phyloP scores from a whole-genome alignment of 1,139 yeast species.

The Geotrichum europaeum region DNA sequence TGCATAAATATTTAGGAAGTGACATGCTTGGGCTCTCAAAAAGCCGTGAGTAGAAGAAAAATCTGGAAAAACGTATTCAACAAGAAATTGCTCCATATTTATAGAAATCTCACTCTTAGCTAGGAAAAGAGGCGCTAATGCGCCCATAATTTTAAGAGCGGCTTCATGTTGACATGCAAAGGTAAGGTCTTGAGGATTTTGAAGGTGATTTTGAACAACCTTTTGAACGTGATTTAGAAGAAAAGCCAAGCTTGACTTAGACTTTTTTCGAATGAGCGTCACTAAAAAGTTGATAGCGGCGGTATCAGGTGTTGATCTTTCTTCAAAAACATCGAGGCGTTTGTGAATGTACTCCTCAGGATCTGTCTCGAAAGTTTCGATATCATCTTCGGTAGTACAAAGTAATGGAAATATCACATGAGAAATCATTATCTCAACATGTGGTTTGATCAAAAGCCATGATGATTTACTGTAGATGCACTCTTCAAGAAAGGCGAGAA shows the following conservation, averaged over 20 bases:
- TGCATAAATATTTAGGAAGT: slow-evolving; percentile 63
- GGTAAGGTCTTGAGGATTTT: slow-evolving; percentile 44
- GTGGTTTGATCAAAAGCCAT: slow-evolving; percentile 68
- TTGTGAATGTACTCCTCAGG: slow-evolving; percentile 87
- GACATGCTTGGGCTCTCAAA: slow-evolving; percentile 79
- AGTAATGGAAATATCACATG: slow-evolving; percentile 76
- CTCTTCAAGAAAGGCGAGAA: slow-evolving; percentile 66
- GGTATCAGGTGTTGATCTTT: slow-evolving; percentile 66
- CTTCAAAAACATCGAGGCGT: slow-evolving; percentile 67
- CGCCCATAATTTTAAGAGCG: slow-evolving; percentile 68
- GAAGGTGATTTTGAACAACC: slow-evolving; percentile 42
- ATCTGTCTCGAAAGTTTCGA: slow-evolving; percentile 78
- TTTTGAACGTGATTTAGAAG: slow-evolving; percentile 61
- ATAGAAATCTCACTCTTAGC: slow-evolving; percentile 51
- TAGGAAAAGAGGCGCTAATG: slow-evolving; percentile 56
- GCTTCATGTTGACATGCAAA: slow-evolving; percentile 75
- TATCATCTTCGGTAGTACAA: slow-evolving; percentile 59
- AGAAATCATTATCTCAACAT: slow-evolving; percentile 55
- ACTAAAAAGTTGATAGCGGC: slow-evolving; percentile 75
- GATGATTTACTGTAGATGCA: slow-evolving; percentile 60
- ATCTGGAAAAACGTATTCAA: slow-evolving; percentile 62
- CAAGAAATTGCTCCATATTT: slow-evolving; percentile 67
- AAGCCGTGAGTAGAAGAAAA: slow-evolving; percentile 62
- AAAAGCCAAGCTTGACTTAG: slow-evolving; percentile 53
- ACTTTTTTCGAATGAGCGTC: slow-evolving; percentile 63